These are phyloP conservation scores for Fusarium sp. DNA, from an alignment of 2,329 filamentous ascomycete species.

Conservation along the genomic window DNA sequence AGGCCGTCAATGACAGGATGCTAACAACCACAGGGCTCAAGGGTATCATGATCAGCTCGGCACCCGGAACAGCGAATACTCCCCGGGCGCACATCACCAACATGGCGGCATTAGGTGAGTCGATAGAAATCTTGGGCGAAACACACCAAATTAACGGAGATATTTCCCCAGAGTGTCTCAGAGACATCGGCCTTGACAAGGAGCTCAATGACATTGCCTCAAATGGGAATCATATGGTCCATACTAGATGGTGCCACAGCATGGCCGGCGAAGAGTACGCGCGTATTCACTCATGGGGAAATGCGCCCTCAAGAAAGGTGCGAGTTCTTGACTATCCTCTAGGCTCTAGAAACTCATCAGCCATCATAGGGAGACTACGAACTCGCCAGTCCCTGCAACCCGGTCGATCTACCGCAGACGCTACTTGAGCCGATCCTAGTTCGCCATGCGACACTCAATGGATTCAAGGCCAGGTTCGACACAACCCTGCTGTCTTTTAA, in stretches of 20 bases:
- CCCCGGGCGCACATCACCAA: slow-evolving; percentile 75
- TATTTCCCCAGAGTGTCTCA: slow-evolving; percentile 61
- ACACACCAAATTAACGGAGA: too few relatives aligned
- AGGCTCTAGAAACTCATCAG: background rate
- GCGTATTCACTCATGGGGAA: slow-evolving; percentile 66
- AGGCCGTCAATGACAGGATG: background rate
- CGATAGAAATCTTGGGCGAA: background rate
- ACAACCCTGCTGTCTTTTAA: slow-evolving; percentile 53
- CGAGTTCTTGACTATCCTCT: background rate
- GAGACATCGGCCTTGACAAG: slow-evolving; percentile 66
- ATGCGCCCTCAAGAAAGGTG: slow-evolving; percentile 62
- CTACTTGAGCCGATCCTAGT: slow-evolving; percentile 31
- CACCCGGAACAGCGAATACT: slow-evolving; percentile 67
- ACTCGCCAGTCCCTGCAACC: slow-evolving; percentile 8
- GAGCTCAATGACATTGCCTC: slow-evolving; percentile 57
- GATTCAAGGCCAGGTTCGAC: slow-evolving; percentile 57
- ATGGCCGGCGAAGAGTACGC: slow-evolving; percentile 69
- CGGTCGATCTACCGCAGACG: slow-evolving; percentile 7
- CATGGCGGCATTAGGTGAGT: slow-evolving; percentile 65
- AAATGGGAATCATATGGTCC: slow-evolving; percentile 60
- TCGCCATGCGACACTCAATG: slow-evolving; percentile 53
- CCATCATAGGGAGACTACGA: slow-evolving; percentile 7
- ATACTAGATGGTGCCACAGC: slow-evolving; percentile 67
- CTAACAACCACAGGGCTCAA: slow-evolving; percentile 56
- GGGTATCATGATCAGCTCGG: slow-evolving; percentile 68